phyloP scores from a whole-genome alignment of 257 asterid species.

The Henckelia pumila region DNA sequence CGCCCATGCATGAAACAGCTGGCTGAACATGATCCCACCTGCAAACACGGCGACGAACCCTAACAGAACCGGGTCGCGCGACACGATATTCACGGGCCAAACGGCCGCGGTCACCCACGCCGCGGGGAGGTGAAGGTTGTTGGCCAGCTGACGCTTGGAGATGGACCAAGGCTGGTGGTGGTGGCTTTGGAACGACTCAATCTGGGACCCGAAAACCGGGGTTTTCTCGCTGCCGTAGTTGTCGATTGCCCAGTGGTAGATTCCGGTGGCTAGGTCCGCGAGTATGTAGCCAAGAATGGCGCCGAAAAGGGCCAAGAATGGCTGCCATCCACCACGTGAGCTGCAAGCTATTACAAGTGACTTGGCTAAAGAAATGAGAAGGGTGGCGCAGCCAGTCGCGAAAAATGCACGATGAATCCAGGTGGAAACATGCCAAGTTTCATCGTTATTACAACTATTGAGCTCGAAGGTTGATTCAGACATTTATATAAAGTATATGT shows the following conservation, averaged over 20 bases:
- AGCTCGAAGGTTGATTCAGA: no score
- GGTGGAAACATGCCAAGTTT: slow-evolving; percentile 28
- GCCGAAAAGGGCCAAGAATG: slow-evolving; percentile 3
- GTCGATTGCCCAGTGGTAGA: slow-evolving; percentile 53
- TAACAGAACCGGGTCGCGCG: slow-evolving; percentile 18
- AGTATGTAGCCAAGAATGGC: slow-evolving; percentile 33
- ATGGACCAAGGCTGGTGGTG: slow-evolving; percentile 41
- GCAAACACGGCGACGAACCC: slow-evolving; percentile 31
- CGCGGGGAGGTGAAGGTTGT: slow-evolving; percentile 33
- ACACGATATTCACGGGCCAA: slow-evolving; percentile 6
- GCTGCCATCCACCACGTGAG: slow-evolving; percentile 22
- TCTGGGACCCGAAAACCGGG: slow-evolving; percentile 40
- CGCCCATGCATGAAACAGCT: slow-evolving; percentile 2
- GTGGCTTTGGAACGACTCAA: slow-evolving; percentile 40
- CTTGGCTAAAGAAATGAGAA: slow-evolving; percentile 28
- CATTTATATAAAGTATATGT: no score
- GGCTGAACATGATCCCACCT: background rate
- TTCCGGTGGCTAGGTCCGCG: slow-evolving; percentile 39
- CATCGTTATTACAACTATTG: background rate
- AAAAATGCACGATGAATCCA: slow-evolving; percentile 39
- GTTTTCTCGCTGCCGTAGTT: slow-evolving; percentile 41
- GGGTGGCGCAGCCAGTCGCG: slow-evolving; percentile 35
- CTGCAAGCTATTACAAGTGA: slow-evolving; percentile 10
- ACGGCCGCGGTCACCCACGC: slow-evolving; percentile 15
- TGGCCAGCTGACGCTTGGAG: slow-evolving; percentile 27